phyloP scores from a whole-genome alignment of 495 filamentous ascomycete species.

The Hapsidospora chrysogenum region DNA sequence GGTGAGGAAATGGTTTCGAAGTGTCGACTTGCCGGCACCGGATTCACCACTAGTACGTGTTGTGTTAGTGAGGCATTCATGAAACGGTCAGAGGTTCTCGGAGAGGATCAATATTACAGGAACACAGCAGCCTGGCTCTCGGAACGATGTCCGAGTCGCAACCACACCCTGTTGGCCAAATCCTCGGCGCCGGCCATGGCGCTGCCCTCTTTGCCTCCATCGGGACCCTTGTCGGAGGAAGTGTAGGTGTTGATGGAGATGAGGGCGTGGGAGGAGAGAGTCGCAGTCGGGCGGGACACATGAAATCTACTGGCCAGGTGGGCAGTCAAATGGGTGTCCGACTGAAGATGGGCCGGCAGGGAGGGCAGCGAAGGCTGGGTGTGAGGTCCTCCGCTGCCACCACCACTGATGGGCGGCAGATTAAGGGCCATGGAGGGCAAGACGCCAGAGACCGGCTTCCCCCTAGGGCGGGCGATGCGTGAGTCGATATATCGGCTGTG shows the following conservation, averaged over 20 bases:
- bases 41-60: conserved; percentile 62
- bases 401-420: conserved; percentile 18
- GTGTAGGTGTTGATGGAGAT: conserved; percentile 89
- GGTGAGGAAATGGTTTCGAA: conserved; percentile 74
- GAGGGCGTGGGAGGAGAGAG: conserved; percentile 77
- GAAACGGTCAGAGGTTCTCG: too few species aligned
- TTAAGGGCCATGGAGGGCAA: conserved; percentile 25
- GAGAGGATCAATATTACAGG: conserved; percentile 37
- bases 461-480: not conserved
- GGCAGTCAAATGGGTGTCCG: conserved; percentile 87
- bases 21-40: conserved; percentile 85
- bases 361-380: conserved; percentile 81
- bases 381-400: conserved; percentile 45
- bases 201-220: conserved; percentile 75
- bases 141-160: conserved; percentile 68
- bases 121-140: conserved; percentile 91
- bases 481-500: not conserved
- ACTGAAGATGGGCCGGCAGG: conserved; percentile 81
- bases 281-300: conserved; percentile 68
- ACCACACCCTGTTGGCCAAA: conserved; percentile 67
- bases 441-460: not conserved
- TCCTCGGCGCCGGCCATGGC: conserved; percentile 80
- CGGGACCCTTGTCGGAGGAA: conserved; percentile 67
- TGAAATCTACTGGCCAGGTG: conserved; percentile 95
- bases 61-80: too few species aligned